Base-by-base conservation (phyloP, 2,329 filamentous ascomycete genomes). In the Falciphora oryzae region DNA sequence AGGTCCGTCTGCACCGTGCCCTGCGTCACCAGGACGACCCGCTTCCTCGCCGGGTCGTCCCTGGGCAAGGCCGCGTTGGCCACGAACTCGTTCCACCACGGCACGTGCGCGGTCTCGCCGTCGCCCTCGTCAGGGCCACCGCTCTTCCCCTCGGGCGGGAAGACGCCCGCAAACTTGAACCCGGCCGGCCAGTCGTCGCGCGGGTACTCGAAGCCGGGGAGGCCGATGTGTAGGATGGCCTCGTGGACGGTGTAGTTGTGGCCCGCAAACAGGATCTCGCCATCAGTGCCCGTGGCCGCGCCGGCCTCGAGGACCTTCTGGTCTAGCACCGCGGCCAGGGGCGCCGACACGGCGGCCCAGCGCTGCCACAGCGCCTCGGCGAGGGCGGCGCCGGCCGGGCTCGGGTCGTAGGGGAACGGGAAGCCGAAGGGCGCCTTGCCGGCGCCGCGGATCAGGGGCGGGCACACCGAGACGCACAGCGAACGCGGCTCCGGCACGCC, bases 1-100 rank as follows among this genome's bases (percentile, higher is more conserved):
- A 75, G 75, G 61, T 77, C 71, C 2, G 70, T 75, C 68, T 78
- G 76, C 8, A 78, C 76, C 2, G 76, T 78, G 4, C 77, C 77
- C 65, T 79, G 77, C 0, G 77, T 73, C 25, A 78, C 77, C 11
- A 78, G 73, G 2, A 78, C 67, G 2, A 78, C 69, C 61, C 73
- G 74, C 65, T 72, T 74, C 27, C 69, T 14, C 1, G 13, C 28
- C 6, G 65, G 32, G 4, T 64, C 59, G 1, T 63, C n/a, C 10
- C 35, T 18, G 3, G 57, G 58, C 11, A 68, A 65, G 4, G 65
- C 63, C 6, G 69, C 71, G 66, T 75, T 75, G 10, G 66, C 63
- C 4, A 71, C 63, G 22, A 78, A 60, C 57, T 76, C 72, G 1
- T 38, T 16, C 77, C 76, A 78, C 76, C 76, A 78, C 2, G 68